Evolutionary conservation across 2,329 filamentous ascomycete species (phyloP), one percentile per base, ranked within the genome.

Genomic region (Alternaria viburni): DNA sequence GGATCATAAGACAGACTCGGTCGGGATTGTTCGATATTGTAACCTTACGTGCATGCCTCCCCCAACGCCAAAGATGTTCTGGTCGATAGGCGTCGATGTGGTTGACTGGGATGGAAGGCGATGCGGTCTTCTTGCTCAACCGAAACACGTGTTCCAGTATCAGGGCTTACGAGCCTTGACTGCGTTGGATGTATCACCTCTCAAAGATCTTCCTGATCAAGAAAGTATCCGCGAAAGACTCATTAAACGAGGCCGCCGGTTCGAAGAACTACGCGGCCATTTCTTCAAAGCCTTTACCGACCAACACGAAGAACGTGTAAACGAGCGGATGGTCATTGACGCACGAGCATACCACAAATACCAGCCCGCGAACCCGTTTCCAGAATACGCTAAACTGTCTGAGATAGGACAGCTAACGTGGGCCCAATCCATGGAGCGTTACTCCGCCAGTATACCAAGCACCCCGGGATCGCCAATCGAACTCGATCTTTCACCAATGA

Each of bases 211-310:
- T 64, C 51, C 69, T 2, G 71, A 82, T 8, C 69, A 77, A 47
- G 71, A 77, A 0, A 65, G 70, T 3, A 63, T 85, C n/a, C 74
- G 73, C 9, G 57, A 72, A n/a, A 63, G 67, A 9, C 72, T 86
- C n/a, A 73, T 82, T 17, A 71, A 75, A 11, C 79, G 83, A 8
- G 84, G 84, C 10, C 76, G 75, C 19, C 71, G 76, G 15, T 81
- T 85, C 62, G 83, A 85, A 64, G 61, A 71, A 13, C 73, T 84
- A 43, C 79, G 78, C 26, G 83, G 84, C 3, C 82, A 81, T 45
- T 79, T 83, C 57, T 86, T 83, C 44, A 41, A 49, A n/a, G 44
- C 45, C 43, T 54, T 57, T n/a, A 43, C 21, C 21, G 30, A 23
- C 44, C 30, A 46, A 21, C 45, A 23, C 21, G 45, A 50, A 57